These are phyloP conservation scores for Mesostigma viride DNA, from an alignment of 139 green algal species.

Conservation along the genomic window DNA sequence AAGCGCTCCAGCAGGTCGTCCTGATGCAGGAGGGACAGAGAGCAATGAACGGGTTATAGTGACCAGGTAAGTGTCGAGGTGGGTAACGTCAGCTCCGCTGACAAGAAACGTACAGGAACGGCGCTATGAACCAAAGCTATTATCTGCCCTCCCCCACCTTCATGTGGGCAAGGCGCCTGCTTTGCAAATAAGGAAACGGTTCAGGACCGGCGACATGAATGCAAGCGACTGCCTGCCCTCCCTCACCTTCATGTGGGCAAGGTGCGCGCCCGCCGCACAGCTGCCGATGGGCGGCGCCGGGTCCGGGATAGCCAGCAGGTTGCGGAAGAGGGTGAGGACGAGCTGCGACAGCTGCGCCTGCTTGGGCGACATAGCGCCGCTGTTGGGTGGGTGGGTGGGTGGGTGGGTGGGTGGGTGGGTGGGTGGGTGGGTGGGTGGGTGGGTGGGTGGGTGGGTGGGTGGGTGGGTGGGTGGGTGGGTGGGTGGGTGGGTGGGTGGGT, in stretches of 20 bases:
- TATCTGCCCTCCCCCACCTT: neutral
- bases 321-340: slow-evolving; percentile 73
- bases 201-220: neutral
- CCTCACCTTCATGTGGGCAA: slow-evolving; percentile 19
- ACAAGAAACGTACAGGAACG: neutral
- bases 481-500: no score
- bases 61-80: neutral
- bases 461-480: no score
- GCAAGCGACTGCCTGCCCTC: neutral
- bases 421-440: no score
- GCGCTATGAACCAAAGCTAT: neutral
- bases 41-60: neutral
- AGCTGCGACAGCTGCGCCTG: slow-evolving; percentile 65
- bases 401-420: no score
- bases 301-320: slow-evolving; percentile 65
- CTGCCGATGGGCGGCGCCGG: slow-evolving; percentile 8
- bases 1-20: slow-evolving; percentile 46
- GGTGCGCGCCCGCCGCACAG: slow-evolving; percentile 9
- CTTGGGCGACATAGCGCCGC: no score
- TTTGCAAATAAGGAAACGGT: neutral
- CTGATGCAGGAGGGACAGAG: neutral
- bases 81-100: neutral
- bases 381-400: no score
- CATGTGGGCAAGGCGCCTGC: neutral
- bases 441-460: no score